These are phyloP conservation scores for Aegilops longissima DNA, from an alignment of 176 grass and related monocot genomes.

Conservation along the genomic window DNA sequence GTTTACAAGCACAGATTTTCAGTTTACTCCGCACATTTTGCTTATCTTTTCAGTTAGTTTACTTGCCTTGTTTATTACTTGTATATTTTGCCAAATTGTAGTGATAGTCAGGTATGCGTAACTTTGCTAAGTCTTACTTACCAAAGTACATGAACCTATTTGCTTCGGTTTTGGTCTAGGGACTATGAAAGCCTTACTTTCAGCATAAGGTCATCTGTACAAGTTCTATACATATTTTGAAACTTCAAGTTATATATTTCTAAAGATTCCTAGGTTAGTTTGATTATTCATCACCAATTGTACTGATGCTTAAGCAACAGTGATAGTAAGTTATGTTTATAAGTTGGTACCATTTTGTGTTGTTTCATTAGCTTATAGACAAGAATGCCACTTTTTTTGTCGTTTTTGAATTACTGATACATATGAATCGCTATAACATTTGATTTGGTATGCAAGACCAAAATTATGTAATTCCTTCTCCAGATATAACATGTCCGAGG, in stretches of 20 bases:
- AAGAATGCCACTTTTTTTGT: not conserved
- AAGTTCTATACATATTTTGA: not conserved
- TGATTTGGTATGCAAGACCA: conserved; percentile 54
- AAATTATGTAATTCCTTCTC: too few species aligned
- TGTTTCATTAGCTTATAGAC: not conserved
- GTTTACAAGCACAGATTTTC: too few species aligned
- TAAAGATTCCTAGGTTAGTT: not conserved
- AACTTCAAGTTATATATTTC: conserved; percentile 1
- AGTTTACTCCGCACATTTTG: not conserved
- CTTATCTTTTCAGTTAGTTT: not conserved
- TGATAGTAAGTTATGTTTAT: not conserved
- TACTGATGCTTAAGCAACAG: not conserved
- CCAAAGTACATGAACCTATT: not conserved
- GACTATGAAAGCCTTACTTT: not conserved
- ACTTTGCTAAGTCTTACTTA: not conserved
- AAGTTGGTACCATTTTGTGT: not conserved
- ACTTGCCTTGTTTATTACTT: not conserved
- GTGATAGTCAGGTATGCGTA: not conserved
- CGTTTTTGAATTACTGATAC: not conserved
- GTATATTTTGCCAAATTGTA: not conserved
- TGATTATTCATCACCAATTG: not conserved
- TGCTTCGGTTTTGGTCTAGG: not conserved
- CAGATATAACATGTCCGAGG: too few species aligned
- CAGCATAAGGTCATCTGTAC: not conserved
- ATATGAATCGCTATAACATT: not conserved